Evolutionary conservation across 176 grass and related monocot genomes (phyloP), one percentile per base, ranked within the genome.

Genomic region (Canna indica): DNA sequence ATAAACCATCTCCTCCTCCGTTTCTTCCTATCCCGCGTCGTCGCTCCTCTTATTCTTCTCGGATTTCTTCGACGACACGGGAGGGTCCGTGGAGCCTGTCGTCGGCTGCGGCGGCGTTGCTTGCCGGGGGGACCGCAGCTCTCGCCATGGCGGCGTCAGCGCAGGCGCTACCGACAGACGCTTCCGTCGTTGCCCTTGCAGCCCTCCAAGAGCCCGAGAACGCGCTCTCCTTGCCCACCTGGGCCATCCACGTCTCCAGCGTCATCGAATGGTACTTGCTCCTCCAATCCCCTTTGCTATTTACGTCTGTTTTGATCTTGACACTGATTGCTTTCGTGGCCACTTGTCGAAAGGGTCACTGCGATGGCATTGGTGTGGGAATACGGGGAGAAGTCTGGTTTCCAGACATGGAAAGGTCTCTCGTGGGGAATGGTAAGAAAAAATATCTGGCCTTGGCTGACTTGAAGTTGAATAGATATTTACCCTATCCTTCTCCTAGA

Each of bases 301-400:
- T 15, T 77, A 12, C 5, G 24, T 28, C 5, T 67, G 38, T 59
- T 18, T 69, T 24, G 20, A 59, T 75, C 22, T 47, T 53, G 48
- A 18, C 77, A 31, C 6, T 66, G 2, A 35, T 61, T 67, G 47
- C 20, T 47, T 4, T 29, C 18, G 1, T 2, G 38, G 28, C 7
- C 59, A 75, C 69, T 57, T 71, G 50, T 47, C 46, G 81, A 59
- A 82, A 97, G 93, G 93, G 76, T 92, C 30, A 78, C 86, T 58
- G 93, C 93, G 70, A 97, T 97, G 88, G 80, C 56, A 73, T 82
- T 92, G 71, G 86, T 92, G 13, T 97, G 93, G 88, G 79, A 92
- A 29, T 97, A 97, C 64, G 86, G 86, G 9, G 82, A 97, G 79
- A 89, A 80, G 47, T 92, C 88, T 41, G 86, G 88, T 36, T 22